A percentile compares a stretch with the other conserved stretches of the same genome.
phyloP scores from a whole-genome alignment of 495 filamentous ascomycete species.

The Sporormia fimetaria region DNA sequence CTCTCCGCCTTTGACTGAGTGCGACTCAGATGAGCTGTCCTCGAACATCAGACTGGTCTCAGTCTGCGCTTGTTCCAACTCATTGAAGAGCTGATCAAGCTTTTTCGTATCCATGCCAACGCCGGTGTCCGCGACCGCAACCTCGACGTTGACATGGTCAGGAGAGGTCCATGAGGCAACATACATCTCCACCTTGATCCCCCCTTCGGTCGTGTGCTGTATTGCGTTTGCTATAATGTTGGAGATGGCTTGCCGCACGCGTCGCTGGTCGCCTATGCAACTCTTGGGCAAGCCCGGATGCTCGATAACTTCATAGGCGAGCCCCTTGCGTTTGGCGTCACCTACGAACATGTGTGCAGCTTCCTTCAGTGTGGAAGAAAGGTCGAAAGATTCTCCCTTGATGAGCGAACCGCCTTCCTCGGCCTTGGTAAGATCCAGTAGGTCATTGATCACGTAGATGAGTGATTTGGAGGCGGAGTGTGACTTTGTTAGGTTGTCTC shows the following conservation, averaged over 20 bases:
- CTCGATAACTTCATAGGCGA: constrained; percentile 54
- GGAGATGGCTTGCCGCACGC: constrained; percentile 66
- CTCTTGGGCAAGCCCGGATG: constrained; percentile 57
- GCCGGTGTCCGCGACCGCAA: constrained; percentile 70
- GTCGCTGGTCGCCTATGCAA: constrained; percentile 69
- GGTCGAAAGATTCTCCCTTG: constrained; percentile 71
- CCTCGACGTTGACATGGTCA: constrained; percentile 50
- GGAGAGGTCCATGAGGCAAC: constrained; percentile 25
- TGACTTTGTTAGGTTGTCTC: constrained; percentile 76
- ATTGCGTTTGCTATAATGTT: constrained; percentile 84
- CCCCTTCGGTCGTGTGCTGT: constrained; percentile 62
- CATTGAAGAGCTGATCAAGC: constrained; percentile 68
- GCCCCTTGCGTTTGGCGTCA: constrained; percentile 65
- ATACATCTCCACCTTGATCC: constrained; percentile 60
- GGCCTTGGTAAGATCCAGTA: constrained; percentile 82
- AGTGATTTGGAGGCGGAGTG: constrained; percentile 94
- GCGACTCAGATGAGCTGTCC: constrained; percentile 18
- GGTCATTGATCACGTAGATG: constrained; percentile 92
- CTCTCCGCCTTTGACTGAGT: constrained; percentile 15
- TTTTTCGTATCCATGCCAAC: constrained; percentile 61
- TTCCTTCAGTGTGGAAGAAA: constrained; percentile 60
- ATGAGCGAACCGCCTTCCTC: constrained; percentile 72
- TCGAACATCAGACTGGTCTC: constrained; percentile 40
- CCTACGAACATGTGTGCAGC: constrained; percentile 61
- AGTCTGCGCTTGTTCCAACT: constrained; percentile 74